Evolutionary conservation across 495 filamentous ascomycete species (phyloP).

Genomic region (Hyaloscypha finlandica): DNA sequence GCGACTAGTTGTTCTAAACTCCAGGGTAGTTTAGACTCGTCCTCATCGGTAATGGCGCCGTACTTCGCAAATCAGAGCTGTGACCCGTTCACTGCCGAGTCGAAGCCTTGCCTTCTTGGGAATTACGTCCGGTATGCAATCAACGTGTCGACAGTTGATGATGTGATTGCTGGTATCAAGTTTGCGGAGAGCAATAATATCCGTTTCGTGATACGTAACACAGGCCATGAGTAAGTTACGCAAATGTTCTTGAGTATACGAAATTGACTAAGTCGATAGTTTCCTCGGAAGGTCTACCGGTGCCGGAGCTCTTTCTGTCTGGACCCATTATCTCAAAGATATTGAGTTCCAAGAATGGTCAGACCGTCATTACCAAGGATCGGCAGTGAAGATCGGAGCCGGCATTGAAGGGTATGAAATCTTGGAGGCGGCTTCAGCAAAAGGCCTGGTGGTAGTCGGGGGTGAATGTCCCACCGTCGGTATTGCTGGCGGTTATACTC

Average conservation of each 20-base stretch:
- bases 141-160: slow-evolving; percentile 42
- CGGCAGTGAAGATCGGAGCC: slow-evolving; percentile 48
- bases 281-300: slow-evolving; percentile 52
- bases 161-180: slow-evolving; percentile 51
- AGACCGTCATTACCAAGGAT: slow-evolving; percentile 43
- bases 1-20: slow-evolving; percentile 33
- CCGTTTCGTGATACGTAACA: slow-evolving; percentile 36
- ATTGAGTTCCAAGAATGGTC: slow-evolving; percentile 45
- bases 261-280: slow-evolving; percentile 45
- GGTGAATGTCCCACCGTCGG: slow-evolving; percentile 56
- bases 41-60: slow-evolving; percentile 45
- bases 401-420: slow-evolving; percentile 59
- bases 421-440: slow-evolving; percentile 43
- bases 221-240: not conserved
- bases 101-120: slow-evolving; percentile 54
- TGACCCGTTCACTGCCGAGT: slow-evolving; percentile 51
- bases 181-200: slow-evolving; percentile 50
- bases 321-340: slow-evolving; percentile 53
- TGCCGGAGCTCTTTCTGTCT: slow-evolving; percentile 49
- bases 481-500: slow-evolving; percentile 49
- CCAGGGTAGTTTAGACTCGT: not conserved
- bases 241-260: slow-evolving; percentile 29
- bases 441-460: slow-evolving; percentile 53
- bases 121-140: slow-evolving; percentile 60
- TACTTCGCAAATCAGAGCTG: slow-evolving; percentile 57